phyloP scores from a whole-genome alignment of 176 grass and related monocot genomes.

The Paspalum vaginatum region DNA sequence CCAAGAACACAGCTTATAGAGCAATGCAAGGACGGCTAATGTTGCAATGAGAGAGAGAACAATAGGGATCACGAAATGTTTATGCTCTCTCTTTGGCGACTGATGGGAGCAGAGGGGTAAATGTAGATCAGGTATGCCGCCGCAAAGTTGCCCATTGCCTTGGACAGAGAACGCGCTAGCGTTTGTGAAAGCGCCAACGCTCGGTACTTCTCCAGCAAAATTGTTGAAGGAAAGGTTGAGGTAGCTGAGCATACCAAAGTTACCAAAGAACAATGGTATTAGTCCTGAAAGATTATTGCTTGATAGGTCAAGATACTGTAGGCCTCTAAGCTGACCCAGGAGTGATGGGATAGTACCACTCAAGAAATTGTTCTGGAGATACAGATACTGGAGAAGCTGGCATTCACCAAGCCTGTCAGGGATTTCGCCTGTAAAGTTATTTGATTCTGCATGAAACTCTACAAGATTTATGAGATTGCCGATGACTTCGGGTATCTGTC shows the following conservation, averaged over 20 bases:
- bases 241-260: background rate
- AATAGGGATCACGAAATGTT: background rate
- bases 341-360: slow-evolving; percentile 31
- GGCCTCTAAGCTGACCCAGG: slow-evolving; percentile 16
- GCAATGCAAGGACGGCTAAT: background rate
- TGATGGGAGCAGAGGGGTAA: slow-evolving; percentile 14
- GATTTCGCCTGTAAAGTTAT: background rate
- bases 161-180: slow-evolving; percentile 23
- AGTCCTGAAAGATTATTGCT: slow-evolving; percentile 36
- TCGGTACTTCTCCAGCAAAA: slow-evolving; percentile 40
- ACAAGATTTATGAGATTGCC: background rate
- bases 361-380: slow-evolving; percentile 42
- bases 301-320: slow-evolving; percentile 36
- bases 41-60: slow-evolving; percentile 2
- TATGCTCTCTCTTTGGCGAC: background rate
- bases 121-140: slow-evolving; percentile 25
- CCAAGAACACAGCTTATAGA: background rate
- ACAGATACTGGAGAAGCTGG: slow-evolving; percentile 37
- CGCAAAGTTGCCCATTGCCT: slow-evolving; percentile 46
- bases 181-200: slow-evolving; percentile 35
- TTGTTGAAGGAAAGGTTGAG: slow-evolving; percentile 42
- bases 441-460: background rate
- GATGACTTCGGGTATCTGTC: background rate
- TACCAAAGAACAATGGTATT: slow-evolving; percentile 18
- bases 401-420: slow-evolving; percentile 28